Evolutionary conservation across 257 asterid species (phyloP).

Genomic region (Jacaranda mimosifolia): DNA sequence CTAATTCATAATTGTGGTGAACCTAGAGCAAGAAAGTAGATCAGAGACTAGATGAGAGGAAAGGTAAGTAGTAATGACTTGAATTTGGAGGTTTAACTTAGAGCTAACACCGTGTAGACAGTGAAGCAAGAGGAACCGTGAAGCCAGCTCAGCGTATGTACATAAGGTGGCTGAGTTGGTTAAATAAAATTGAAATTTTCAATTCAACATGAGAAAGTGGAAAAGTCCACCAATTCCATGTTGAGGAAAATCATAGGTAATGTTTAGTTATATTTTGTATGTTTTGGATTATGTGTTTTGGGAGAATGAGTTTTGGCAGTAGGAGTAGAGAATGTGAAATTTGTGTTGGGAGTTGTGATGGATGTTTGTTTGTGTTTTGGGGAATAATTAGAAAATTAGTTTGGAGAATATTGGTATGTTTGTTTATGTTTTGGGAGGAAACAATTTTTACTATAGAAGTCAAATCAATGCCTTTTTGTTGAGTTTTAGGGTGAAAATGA

Average conservation of each 20-base stretch:
- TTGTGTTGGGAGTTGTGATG: too few species aligned
- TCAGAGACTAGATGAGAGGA: not conserved
- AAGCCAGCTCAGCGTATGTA: conserved; percentile 12
- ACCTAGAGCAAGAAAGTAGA: not conserved
- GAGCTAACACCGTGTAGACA: not conserved
- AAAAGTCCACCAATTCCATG: not conserved
- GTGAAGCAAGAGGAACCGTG: not conserved
- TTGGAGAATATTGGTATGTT: too few species aligned
- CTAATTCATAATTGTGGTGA: not conserved
- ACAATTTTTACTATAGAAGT: too few species aligned
- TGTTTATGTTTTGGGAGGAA: too few species aligned
- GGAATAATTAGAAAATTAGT: too few species aligned
- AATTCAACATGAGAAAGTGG: not conserved
- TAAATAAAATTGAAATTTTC: not conserved
- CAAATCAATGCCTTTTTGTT: too few species aligned
- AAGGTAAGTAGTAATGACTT: not conserved
- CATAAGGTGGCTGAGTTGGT: not conserved
- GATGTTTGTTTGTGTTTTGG: too few species aligned
- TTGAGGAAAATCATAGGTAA: not conserved
- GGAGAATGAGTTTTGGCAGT: too few species aligned
- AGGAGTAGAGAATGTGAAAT: too few species aligned
- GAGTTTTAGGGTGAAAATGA: too few species aligned
- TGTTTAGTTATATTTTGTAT: too few species aligned
- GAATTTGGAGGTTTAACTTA: not conserved
- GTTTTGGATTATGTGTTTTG: too few species aligned